phyloP scores from a whole-genome alignment of 2,329 filamentous ascomycete genomes.

The Tolypocladium tundrense region DNA sequence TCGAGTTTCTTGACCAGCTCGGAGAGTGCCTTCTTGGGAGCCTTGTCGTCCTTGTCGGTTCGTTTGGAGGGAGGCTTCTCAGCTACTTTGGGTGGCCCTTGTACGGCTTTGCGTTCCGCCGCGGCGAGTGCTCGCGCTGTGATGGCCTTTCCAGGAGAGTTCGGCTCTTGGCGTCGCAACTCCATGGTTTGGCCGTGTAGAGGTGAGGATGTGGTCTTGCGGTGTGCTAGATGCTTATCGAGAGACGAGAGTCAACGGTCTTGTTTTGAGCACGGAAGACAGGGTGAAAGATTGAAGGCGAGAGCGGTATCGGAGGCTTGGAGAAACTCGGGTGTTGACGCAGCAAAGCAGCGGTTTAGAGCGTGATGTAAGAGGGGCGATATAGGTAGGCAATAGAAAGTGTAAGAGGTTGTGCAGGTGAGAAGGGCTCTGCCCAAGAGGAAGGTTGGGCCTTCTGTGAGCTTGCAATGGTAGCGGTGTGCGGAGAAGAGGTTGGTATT shows the following conservation, averaged over 20 bases:
- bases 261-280: not conserved
- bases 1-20: not conserved
- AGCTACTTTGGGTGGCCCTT: not conserved
- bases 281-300: not conserved
- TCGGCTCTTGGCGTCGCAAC: too few species aligned
- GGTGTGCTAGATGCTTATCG: not conserved
- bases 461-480: not conserved
- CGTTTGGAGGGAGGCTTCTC: not conserved
- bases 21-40: not conserved
- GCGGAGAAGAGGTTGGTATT: not conserved
- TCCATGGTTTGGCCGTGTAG: not conserved
- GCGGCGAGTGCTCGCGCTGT: not conserved
- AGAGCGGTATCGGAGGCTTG: not conserved
- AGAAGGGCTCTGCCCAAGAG: not conserved
- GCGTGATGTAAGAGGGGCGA: not conserved
- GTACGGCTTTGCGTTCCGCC: not conserved
- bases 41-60: not conserved
- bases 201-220: too few species aligned
- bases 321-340: not conserved
- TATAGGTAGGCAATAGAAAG: not conserved
- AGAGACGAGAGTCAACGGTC: not conserved
- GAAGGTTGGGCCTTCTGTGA: not conserved
- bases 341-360: not conserved
- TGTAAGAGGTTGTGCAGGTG: not conserved
- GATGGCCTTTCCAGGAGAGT: not conserved